Conservation (phyloP, 805 yeast genomes). For the Saturnispora galanensis region DNA sequence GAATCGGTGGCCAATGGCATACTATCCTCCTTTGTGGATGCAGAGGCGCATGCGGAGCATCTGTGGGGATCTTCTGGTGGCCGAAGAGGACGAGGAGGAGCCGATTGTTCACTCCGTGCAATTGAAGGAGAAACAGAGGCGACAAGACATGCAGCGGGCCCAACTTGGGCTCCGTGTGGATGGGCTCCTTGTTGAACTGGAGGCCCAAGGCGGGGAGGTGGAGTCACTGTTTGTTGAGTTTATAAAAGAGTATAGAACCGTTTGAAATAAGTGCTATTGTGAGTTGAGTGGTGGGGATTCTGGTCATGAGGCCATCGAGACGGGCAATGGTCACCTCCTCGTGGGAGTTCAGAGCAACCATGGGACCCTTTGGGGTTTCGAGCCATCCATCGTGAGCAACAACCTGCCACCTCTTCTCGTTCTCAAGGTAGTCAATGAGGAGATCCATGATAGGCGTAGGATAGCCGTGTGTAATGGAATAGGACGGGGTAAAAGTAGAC, state of each 20-base stretch:
- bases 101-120: constrained; percentile 5
- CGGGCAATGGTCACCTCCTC: neutral
- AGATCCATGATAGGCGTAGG: too few species aligned
- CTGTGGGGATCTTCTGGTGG: constrained; percentile 1
- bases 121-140: neutral
- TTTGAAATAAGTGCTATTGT: constrained; percentile 5
- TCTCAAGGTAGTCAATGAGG: too few species aligned
- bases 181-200: neutral
- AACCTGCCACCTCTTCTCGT: neutral
- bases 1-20: constrained; percentile 6
- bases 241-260: constrained; percentile 5
- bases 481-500: too few species aligned
- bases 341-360: neutral
- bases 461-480: too few species aligned
- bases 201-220: neutral
- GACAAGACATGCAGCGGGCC: neutral
- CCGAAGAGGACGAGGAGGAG: neutral
- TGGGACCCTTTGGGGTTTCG: neutral
- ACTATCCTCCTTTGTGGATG: constrained; percentile 8
- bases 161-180: neutral
- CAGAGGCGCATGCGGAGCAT: neutral
- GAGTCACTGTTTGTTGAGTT: constrained; percentile 1
- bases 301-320: neutral
- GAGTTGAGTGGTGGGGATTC: neutral
- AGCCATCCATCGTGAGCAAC: neutral